phyloP scores from a whole-genome alignment of 2,329 filamentous ascomycete genomes.

The Fusarium illudens region DNA sequence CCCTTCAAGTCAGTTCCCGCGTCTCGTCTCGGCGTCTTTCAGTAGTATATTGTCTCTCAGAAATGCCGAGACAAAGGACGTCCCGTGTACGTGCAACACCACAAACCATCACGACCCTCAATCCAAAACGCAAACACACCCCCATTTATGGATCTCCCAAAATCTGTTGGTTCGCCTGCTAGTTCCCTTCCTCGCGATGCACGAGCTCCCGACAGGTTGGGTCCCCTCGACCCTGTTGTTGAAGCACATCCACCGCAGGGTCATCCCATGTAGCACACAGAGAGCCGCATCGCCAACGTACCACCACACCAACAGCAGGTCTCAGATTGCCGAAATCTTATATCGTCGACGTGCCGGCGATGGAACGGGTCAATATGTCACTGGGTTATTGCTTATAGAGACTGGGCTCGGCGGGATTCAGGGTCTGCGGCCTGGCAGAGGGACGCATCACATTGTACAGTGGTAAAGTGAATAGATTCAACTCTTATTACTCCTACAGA shows the following conservation, averaged over 20 bases:
- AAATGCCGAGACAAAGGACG: background rate
- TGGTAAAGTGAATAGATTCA: conserved; percentile 6
- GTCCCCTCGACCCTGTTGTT: background rate
- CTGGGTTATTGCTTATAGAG: background rate
- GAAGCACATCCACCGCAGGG: background rate
- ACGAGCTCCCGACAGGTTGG: background rate
- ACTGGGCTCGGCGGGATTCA: background rate
- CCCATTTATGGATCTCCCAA: background rate
- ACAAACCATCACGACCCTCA: background rate
- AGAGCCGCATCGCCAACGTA: background rate
- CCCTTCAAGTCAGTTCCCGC: background rate
- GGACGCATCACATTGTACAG: conserved; percentile 26
- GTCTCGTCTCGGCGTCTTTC: background rate
- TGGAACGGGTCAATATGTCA: background rate
- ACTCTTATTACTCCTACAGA: conserved; percentile 30
- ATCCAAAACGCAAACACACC: background rate
- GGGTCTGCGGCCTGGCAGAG: conserved; percentile 2
- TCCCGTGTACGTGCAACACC: background rate
- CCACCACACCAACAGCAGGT: background rate
- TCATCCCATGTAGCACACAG: background rate
- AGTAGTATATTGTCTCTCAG: background rate
- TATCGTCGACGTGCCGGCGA: background rate
- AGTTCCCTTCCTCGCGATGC: background rate
- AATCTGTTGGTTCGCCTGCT: background rate
- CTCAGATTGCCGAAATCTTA: background rate